A percentile compares a stretch with the other conserved stretches of the same genome.
Evolutionary conservation across 225 moss, liverwort and hornwort genomes (phyloP).

Genomic region (Marchantia paleacea): DNA sequence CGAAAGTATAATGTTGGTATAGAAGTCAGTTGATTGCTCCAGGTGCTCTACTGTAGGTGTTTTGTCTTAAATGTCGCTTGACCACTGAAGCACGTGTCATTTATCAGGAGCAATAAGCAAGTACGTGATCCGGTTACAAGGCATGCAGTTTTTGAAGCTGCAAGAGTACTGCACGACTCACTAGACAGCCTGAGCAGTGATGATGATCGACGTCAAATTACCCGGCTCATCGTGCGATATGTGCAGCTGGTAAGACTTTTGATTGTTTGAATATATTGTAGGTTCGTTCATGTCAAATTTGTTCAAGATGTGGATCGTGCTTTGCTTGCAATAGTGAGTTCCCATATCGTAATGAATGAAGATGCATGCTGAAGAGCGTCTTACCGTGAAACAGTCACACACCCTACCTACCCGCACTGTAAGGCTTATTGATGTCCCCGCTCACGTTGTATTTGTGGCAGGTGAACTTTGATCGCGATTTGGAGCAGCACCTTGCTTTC

Average conservation of each 20-base stretch:
- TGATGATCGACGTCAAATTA: conserved; percentile 97
- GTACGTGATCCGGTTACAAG: conserved; percentile 80
- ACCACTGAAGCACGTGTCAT: conserved; percentile 11
- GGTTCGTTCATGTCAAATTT: too few species aligned
- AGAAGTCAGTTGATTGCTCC: not conserved
- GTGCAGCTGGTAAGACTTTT: conserved; percentile 67
- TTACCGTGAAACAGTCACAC: too few species aligned
- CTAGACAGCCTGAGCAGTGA: conserved; percentile 98
- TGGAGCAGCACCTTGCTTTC: conserved; percentile 92
- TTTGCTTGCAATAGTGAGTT: too few species aligned
- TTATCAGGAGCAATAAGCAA: conserved; percentile 66
- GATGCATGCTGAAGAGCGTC: too few species aligned
- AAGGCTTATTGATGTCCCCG: too few species aligned
- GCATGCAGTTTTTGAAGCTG: conserved; percentile 91
- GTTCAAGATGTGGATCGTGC: too few species aligned
- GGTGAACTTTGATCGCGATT: conserved; percentile 84
- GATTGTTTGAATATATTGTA: too few species aligned
- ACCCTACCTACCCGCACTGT: too few species aligned
- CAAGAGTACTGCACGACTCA: conserved; percentile 89
- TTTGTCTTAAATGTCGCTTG: not conserved
- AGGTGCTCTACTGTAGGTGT: not conserved
- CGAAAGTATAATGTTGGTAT: not conserved
- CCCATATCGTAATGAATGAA: too few species aligned
- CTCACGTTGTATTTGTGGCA: conserved; percentile 30
- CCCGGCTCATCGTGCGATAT: conserved; percentile 73